Base-by-base conservation (phyloP, 768 basidiomycete genomes). In the Austroboletus festivus region DNA sequence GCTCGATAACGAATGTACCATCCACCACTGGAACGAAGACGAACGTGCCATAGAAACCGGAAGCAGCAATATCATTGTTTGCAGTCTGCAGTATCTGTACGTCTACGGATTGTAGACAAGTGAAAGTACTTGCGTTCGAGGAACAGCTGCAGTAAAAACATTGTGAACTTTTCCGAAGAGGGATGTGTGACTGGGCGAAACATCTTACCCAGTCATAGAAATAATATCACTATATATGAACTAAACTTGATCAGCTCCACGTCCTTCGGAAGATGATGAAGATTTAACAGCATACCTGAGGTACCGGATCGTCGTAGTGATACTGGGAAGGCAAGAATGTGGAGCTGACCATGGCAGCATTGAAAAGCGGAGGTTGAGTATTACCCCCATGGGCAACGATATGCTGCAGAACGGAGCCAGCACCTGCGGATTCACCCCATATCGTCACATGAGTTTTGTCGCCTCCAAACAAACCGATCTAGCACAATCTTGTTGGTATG, bases 21-120 rank as follows among this genome's bases (percentile, higher is more conserved):
- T 79, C 78, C 3, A 80, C 68, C 21, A 80, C 76, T 0, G 77
- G 77, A 11, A 68, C 64, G 33, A 73, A 74, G 6, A 59, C 50
- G 26, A 62, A 73, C 2, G 70, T 71, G 1, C 72, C 73, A 43
- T 53, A 74, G 58, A 77, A 73, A 8, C 54, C 69, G 21, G 58
- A 59, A 0, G 3, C 13, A 5, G 59, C 60, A 13, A 77, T 53
- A 9, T 68, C 42, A 4, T 42, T 20, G 47, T 78, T 78, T 6
- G 60, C 62, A 10, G 47, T 48, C 47, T 71, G 60, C 4, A 80
- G 63, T 3, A 48, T 48, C 10, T 48, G 53, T 12, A 56, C 60
- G 13, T 73, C 64, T 5, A 59, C 59, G 6, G 55, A 45, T 19
- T 76, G 72, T 10, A 79, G 63, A 48, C 78, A 79, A 0, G 53